A percentile compares a stretch with the other conserved stretches of the same genome.
Conservation (phyloP, 371 early-diverging fungal genomes). For the Syncephalis fuscata region DNA sequence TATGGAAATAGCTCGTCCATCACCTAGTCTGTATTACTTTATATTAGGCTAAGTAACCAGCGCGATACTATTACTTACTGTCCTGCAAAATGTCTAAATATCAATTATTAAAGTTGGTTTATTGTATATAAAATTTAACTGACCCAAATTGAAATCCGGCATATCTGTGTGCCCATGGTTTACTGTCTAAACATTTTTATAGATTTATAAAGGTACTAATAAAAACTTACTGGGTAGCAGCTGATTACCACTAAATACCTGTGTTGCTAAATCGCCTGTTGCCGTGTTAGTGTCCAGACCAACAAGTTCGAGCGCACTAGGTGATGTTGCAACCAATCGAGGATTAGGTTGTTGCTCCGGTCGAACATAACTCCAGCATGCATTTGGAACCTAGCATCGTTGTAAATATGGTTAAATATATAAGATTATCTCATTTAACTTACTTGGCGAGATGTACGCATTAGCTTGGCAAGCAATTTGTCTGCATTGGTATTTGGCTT, state of each 20-base stretch:
- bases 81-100: constrained; percentile 27
- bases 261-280: constrained; percentile 4
- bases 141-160: constrained; percentile 85
- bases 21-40: constrained; percentile 46
- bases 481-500: too few relatives aligned
- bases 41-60: not conserved
- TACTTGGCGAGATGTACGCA: too few relatives aligned
- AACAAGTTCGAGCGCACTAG: constrained; percentile 14
- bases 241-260: constrained; percentile 23
- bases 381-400: constrained; percentile 27
- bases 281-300: constrained; percentile 21
- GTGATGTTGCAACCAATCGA: constrained; percentile 21
- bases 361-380: constrained; percentile 27
- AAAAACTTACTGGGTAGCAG: constrained; percentile 7
- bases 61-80: constrained; percentile 10
- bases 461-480: too few relatives aligned
- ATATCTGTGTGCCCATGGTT: constrained; percentile 73
- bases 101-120: not conserved
- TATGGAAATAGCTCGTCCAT: constrained; percentile 73
- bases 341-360: constrained; percentile 29
- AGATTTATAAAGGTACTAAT: constrained; percentile 4
- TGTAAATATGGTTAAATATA: too few relatives aligned
- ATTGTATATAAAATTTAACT: constrained; percentile 7
- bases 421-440: too few relatives aligned
- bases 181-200: constrained; percentile 20